Base-by-base conservation (phyloP, 2,329 filamentous ascomycete genomes). In the Hysterium pulicare region DNA sequence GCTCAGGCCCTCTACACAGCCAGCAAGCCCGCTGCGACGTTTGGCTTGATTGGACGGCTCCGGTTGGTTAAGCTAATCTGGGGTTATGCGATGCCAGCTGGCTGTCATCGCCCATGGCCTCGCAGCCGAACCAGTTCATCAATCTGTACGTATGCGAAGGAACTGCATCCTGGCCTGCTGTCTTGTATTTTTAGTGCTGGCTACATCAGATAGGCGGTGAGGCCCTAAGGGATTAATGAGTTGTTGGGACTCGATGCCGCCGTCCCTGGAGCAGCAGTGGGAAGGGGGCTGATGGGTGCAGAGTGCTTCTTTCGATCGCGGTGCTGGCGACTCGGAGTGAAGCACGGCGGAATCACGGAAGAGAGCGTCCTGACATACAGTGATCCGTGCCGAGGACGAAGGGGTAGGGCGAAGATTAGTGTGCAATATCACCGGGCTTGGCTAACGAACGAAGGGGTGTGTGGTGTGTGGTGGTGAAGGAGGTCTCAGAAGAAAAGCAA, bases 201-300 rank as follows among this genome's bases (percentile, higher is more conserved):
- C 37, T 51, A 55, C 51, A 53, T 50, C 37, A 47, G 54, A 54
- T 48, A 53, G 56, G 63, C 63, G 63, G 63, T 66, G 62, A 63
- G 45, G 59, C 42, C 50, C 40, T 39, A 34, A 31, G 24, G 24
- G 38, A 26, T 40, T 8, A 40, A 33, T 42, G 28, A 28, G 36
- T 16, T 45, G 41, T 49, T 51, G 49, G 47, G 34, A 37, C 16
- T 37, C 21, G 16, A 21, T 37, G 24, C 24, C 8, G 24, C 24
- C 7, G 24, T 28, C 24, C 24, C 13, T 7, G 24, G 24, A 28
- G 24, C 13, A 13, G 24, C 13, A 8, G 24, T 7, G 24, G 13
- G 13, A 28, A 28, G 13, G 24, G 7, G 24, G 24, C 24, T 28
- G 24, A 28, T 28, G 8, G 7, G 8, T 13, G 24, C 24, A 28